These are phyloP conservation scores for Phyllosticta citribraziliensis DNA, from an alignment of 2,329 filamentous ascomycete genomes.

Conservation along the genomic window DNA sequence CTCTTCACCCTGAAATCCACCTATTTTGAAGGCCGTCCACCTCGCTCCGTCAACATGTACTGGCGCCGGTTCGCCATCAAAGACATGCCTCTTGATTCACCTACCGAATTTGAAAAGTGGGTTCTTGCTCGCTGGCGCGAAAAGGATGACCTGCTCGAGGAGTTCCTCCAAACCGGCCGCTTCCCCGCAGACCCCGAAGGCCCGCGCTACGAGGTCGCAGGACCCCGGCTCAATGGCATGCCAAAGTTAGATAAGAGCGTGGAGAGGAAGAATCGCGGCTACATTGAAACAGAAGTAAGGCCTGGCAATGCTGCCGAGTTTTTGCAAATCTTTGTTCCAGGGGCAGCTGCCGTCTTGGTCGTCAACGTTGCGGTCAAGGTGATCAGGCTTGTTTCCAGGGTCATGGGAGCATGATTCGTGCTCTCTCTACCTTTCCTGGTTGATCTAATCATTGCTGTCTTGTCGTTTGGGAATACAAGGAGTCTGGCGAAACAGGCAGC, in stretches of 20 bases:
- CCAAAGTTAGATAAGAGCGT: slow-evolving; percentile 2
- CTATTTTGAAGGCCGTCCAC: slow-evolving; percentile 79
- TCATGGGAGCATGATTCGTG: background rate
- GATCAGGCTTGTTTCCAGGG: background rate
- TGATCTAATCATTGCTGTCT: background rate
- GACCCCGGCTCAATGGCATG: background rate
- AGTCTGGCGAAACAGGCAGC: background rate
- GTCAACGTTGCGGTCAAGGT: slow-evolving; percentile 2
- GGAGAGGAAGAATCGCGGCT: slow-evolving; percentile 20
- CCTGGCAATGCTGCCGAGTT: slow-evolving; percentile 31
- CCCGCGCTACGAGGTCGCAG: slow-evolving; percentile 2
- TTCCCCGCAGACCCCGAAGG: slow-evolving; percentile 58
- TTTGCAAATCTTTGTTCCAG: slow-evolving; percentile 31
- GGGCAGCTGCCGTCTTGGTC: background rate
- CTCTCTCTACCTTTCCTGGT: background rate
- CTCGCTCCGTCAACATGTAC: slow-evolving; percentile 92
- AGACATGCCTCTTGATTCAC: slow-evolving; percentile 69
- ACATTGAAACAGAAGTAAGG: slow-evolving; percentile 39
- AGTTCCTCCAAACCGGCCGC: slow-evolving; percentile 62
- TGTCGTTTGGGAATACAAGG: background rate
- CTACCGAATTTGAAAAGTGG: slow-evolving; percentile 70
- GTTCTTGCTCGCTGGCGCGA: slow-evolving; percentile 76
- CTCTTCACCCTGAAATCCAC: slow-evolving; percentile 78
- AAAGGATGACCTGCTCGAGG: slow-evolving; percentile 79
- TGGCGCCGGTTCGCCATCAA: slow-evolving; percentile 78